Percentiles rank a stretch among this genome's conserved stretches.
These are phyloP conservation scores for Poa pratensis DNA, from an alignment of 176 grass and related monocot genomes.

Conservation along the genomic window DNA sequence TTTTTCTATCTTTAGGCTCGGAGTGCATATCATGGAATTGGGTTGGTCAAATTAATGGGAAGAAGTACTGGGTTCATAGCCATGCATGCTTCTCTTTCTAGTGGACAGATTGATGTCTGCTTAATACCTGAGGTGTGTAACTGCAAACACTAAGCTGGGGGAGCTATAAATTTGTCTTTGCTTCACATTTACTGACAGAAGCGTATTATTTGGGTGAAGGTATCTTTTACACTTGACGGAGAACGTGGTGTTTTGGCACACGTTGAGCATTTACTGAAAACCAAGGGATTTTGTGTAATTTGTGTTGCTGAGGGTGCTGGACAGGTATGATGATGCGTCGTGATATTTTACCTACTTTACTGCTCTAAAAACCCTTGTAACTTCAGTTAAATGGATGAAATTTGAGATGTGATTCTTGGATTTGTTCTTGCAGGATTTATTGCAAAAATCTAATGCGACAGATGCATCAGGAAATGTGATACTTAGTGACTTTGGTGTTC, in stretches of 20 bases:
- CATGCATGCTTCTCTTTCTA: slow-evolving; percentile 99
- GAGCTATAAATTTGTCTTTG: slow-evolving; percentile 10
- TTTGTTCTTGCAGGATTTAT: slow-evolving; percentile 72
- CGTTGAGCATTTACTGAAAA: slow-evolving; percentile 73
- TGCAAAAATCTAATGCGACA: slow-evolving; percentile 84
- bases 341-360: slow-evolving; percentile 8
- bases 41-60: slow-evolving; percentile 97
- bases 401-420: slow-evolving; percentile 30
- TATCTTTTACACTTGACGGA: slow-evolving; percentile 85
- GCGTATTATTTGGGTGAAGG: slow-evolving; percentile 49
- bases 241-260: slow-evolving; percentile 78
- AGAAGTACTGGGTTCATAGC: slow-evolving; percentile 92
- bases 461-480: slow-evolving; percentile 92
- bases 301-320: slow-evolving; percentile 96
- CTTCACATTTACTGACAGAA: slow-evolving; percentile 40
- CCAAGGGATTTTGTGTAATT: slow-evolving; percentile 86
- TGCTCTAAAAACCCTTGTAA: background rate
- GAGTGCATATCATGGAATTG: slow-evolving; percentile 97
- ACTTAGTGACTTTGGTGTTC: slow-evolving; percentile 93
- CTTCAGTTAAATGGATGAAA: slow-evolving; percentile 27
- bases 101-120: slow-evolving; percentile 92
- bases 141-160: slow-evolving; percentile 36
- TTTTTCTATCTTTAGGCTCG: slow-evolving; percentile 58
- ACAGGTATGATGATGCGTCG: slow-evolving; percentile 61
- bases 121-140: slow-evolving; percentile 87